Percentiles rank a stretch among this genome's conserved stretches.
These are phyloP conservation scores for Favolaschia claudopus DNA, from an alignment of 768 basidiomycete species.

Conservation along the genomic window DNA sequence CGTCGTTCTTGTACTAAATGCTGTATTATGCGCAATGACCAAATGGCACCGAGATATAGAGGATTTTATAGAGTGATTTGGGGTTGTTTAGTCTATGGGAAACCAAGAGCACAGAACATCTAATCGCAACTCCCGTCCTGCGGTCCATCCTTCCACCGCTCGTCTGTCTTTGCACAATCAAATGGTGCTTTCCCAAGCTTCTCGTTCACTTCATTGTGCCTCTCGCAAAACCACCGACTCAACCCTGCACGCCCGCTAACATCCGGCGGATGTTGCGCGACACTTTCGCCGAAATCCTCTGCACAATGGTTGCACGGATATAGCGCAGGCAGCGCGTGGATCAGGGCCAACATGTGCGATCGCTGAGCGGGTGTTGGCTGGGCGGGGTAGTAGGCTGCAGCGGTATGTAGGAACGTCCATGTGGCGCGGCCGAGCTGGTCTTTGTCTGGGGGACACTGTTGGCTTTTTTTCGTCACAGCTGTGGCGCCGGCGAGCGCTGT, in stretches of 20 bases:
- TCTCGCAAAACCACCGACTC: constrained; percentile 87
- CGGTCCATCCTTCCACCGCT: constrained; percentile 94
- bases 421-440: constrained; percentile 91
- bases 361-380: constrained; percentile 77
- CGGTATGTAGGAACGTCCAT: constrained; percentile 96
- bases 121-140: constrained; percentile 89
- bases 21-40: no score
- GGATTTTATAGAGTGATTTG: no score
- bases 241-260: constrained; percentile 74
- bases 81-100: no score
- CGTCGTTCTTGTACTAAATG: no score
- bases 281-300: constrained; percentile 76
- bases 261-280: constrained; percentile 75
- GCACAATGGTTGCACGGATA: constrained; percentile 94
- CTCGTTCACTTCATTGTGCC: constrained; percentile 93
- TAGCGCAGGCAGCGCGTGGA: constrained; percentile 78
- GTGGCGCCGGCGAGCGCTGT: constrained; percentile 42
- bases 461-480: constrained; percentile 50
- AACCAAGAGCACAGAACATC: no score
- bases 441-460: constrained; percentile 88
- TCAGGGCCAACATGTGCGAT: constrained; percentile 81
- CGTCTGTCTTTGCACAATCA: constrained; percentile 82
- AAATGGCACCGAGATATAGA: no score
- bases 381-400: constrained; percentile 96
- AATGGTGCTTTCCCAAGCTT: constrained; percentile 85